Percentiles rank a stretch among this genome's conserved stretches.
phyloP scores from a whole-genome alignment of 768 basidiomycete genomes.

The Boletus subparvulus region DNA sequence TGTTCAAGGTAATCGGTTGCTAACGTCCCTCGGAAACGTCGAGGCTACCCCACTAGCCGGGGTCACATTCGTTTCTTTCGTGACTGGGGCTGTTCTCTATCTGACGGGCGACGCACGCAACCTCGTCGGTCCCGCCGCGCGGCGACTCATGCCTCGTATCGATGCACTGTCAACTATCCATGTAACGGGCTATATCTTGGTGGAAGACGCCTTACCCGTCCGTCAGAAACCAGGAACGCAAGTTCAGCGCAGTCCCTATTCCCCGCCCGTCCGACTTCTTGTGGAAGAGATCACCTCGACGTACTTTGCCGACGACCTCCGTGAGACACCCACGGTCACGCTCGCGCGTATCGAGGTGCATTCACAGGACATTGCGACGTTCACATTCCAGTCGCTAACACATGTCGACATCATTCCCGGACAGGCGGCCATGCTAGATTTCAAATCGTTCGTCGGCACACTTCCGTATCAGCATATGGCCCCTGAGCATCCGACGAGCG shows the following conservation, averaged over 20 bases:
- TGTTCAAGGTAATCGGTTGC: slow-evolving; percentile 52
- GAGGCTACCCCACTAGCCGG: slow-evolving; percentile 57
- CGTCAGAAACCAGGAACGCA: slow-evolving; percentile 41
- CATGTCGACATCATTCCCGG: slow-evolving; percentile 42
- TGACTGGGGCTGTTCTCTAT: slow-evolving; percentile 59
- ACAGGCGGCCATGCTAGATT: slow-evolving; percentile 56
- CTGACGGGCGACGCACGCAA: slow-evolving; percentile 59
- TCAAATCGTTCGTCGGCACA: slow-evolving; percentile 49
- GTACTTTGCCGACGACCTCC: slow-evolving; percentile 28
- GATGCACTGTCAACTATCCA: slow-evolving; percentile 49
- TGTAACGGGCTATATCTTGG: slow-evolving; percentile 53
- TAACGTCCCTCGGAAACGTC: slow-evolving; percentile 66
- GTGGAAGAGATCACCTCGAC: slow-evolving; percentile 44
- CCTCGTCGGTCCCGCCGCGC: slow-evolving; percentile 41
- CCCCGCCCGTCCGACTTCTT: slow-evolving; percentile 56
- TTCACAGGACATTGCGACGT: slow-evolving; percentile 50
- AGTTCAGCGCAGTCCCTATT: slow-evolving; percentile 48
- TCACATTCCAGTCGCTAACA: slow-evolving; percentile 45
- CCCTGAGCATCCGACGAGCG: slow-evolving; percentile 42
- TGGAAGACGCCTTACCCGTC: slow-evolving; percentile 55
- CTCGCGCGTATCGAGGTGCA: slow-evolving; percentile 45
- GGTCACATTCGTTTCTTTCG: slow-evolving; percentile 54
- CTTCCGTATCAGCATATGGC: slow-evolving; percentile 56
- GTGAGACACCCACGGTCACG: slow-evolving; percentile 17
- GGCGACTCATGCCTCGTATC: slow-evolving; percentile 55